Conservation (phyloP, 176 grass and related monocot genomes). For the bread wheat (Triticum aestivum) region IWGSC_CS_RefSeq_v2.1 NC_057796.1:391411389-391411888, state of each 20-base stretch:
- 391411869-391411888: no score
- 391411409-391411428: neutral
- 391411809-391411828: no score
- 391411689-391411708: neutral
- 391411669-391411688: neutral
- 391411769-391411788: no score
- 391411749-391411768: no score
- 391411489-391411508: neutral
- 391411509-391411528: neutral
- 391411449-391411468: constrained; percentile 4
- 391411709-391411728: neutral
- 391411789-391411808: no score
- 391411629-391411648: neutral
- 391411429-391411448: neutral
- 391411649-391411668: neutral
- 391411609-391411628: neutral
- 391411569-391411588: neutral
- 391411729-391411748: neutral
- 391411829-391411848: no score
- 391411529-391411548: neutral
- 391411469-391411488: neutral
- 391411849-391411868: no score
- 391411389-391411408: neutral
- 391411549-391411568: neutral
- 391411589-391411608: neutral